Base-by-base conservation (phyloP, 495 filamentous ascomycete genomes). In the Platismatia glauca region DNA sequence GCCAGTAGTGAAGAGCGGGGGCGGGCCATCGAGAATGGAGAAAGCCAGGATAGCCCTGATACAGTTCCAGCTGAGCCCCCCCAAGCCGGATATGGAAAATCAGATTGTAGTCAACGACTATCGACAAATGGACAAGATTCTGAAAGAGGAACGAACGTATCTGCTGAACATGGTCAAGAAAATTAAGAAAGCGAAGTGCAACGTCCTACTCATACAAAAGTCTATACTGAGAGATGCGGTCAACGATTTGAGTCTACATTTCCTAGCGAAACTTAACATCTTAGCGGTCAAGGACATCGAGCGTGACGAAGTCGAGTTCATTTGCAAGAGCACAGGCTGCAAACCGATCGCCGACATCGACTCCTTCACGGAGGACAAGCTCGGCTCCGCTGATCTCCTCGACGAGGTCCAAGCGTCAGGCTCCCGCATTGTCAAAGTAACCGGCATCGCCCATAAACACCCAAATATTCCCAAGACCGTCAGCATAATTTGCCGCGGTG, bases 51-150 rank as follows among this genome's bases (percentile, higher is more conserved):
- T 98, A 78, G 94, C 91, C 46, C 79, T 98, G 60, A 97, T 98
- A 68, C 94, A 98, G 73, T 98, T 98, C 82, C 94, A 97, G 72
- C 85, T 98, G 61, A 95, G 90, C 73, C 93, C 94, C 8, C 94
- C 94, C 0, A 98, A 98, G 78, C 94, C 94, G 66, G 94, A 98
- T 77, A 97, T 98, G 94, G 94, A 98, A 75, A 98, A 98, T 77
- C 91, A 94, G 75, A 96, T 98, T 67, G 87, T 95, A 12, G 94
- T 98, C 55, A 97, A 98, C 75, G 94, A 98, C 79, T 98, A 98
- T 82, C 82, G 94, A 63, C 94, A 98, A 76, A 98, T 98, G 94
- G 94, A 98, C 77, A 98, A 97, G 81, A 98, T 98, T 67, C 81
- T 98, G 60, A 98, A 98, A 76, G 94, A 98, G 77, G 94, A 98